phyloP scores from a whole-genome alignment of 202 grass and related monocot genomes.

The Bolboschoenoplectus hybrid region DNA sequence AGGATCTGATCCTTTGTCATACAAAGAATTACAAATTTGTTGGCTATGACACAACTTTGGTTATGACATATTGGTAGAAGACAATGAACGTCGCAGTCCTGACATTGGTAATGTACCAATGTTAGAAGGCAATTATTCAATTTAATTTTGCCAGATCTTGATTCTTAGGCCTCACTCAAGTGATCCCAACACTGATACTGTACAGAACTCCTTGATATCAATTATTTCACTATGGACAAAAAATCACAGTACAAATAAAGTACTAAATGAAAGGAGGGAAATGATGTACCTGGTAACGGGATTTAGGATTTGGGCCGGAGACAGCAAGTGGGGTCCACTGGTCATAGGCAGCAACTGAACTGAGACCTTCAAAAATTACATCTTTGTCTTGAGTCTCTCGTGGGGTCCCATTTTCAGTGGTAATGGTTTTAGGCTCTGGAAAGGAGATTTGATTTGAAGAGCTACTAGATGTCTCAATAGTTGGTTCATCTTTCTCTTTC shows the following conservation, averaged over 20 bases:
- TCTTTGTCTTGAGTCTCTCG: conserved; percentile 89
- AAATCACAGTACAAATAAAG: conserved; percentile 32
- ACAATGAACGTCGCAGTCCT: background rate
- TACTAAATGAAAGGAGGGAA: background rate
- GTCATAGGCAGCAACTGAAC: conserved; percentile 66
- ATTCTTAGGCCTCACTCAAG: conserved; percentile 9
- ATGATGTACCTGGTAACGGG: conserved; percentile 82
- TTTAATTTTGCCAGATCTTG: background rate
- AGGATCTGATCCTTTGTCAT: conserved; percentile 10
- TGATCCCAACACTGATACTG: conserved; percentile 11
- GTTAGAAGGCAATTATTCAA: background rate
- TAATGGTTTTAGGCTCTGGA: conserved; percentile 85
- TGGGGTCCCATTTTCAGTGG: conserved; percentile 63
- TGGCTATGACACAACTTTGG: conserved; percentile 4
- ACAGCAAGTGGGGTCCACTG: conserved; percentile 79
- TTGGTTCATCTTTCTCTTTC: conserved; percentile 66
- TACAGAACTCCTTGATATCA: background rate
- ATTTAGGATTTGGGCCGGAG: conserved; percentile 65
- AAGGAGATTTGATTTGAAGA: conserved; percentile 68
- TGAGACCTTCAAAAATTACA: conserved; percentile 83
- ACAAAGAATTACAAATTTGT: conserved; percentile 15
- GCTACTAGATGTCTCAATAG: conserved; percentile 43
- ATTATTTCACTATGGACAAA: conserved; percentile 27
- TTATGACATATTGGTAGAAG: background rate
- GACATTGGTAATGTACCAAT: background rate